These are phyloP conservation scores for Mycena indigotica DNA, from an alignment of 768 basidiomycete genomes.

Conservation along the genomic window DNA sequence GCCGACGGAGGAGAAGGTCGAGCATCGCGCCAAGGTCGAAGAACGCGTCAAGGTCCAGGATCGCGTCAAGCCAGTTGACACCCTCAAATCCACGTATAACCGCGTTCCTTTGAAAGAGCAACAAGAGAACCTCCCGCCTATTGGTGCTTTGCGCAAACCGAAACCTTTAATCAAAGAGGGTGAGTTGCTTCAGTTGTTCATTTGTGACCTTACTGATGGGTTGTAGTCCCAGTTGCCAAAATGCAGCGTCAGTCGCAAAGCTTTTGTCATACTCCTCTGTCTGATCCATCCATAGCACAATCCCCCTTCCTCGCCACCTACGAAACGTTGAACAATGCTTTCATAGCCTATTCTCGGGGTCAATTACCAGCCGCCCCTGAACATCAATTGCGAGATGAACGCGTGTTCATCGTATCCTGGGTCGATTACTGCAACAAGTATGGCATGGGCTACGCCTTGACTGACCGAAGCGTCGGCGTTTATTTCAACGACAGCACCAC, in stretches of 20 bases:
- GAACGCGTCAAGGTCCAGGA: conserved; percentile 37
- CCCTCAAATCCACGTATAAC: background rate
- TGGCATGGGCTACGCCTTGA: conserved; percentile 98
- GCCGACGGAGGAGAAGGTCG: conserved; percentile 43
- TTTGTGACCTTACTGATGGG: background rate
- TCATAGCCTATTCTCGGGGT: conserved; percentile 66
- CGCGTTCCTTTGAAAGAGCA: conserved; percentile 6
- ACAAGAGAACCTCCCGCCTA: conserved; percentile 19
- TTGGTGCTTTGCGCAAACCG: conserved; percentile 13
- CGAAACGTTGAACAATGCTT: conserved; percentile 50
- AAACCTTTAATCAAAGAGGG: conserved; percentile 11
- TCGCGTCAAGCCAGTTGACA: conserved; percentile 16
- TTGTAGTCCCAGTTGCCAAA: conserved; percentile 1
- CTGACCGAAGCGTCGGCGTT: conserved; percentile 92
- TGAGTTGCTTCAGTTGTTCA: background rate
- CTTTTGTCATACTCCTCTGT: background rate
- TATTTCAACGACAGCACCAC: conserved; percentile 96
- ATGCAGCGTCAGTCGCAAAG: background rate
- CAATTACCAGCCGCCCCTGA: conserved; percentile 46
- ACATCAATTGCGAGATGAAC: conserved; percentile 61
- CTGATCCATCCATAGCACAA: background rate
- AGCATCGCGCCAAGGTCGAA: conserved; percentile 27
- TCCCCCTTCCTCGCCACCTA: conserved; percentile 22
- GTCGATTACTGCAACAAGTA: conserved; percentile 99
- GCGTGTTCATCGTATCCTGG: conserved; percentile 97